These are phyloP conservation scores for Gracilaria gracilis DNA, from an alignment of 23 red algal species.

Conservation along the genomic window DNA sequence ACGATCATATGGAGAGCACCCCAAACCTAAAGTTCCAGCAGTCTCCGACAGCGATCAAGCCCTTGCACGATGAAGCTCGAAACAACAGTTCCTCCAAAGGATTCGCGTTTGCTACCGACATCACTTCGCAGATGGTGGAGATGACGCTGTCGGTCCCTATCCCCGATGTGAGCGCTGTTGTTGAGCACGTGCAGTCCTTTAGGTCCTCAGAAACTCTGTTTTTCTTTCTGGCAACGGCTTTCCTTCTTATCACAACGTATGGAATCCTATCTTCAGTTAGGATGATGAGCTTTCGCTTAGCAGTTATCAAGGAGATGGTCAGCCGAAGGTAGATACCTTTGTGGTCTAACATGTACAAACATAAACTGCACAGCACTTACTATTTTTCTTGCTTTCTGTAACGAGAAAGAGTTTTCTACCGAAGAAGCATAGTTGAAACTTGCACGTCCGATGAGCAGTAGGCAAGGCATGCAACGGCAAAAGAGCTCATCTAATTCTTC, in stretches of 20 bases:
- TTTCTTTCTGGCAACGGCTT: slow-evolving; percentile 9
- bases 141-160: slow-evolving; percentile 24
- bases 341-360: slow-evolving; percentile 23
- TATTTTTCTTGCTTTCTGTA: background rate
- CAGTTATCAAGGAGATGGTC: slow-evolving; percentile 26
- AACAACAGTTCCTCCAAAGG: background rate
- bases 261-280: slow-evolving; percentile 11
- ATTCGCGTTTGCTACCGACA: slow-evolving; percentile 4
- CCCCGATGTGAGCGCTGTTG: slow-evolving; percentile 10
- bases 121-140: slow-evolving; percentile 25
- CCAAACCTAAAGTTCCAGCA: background rate
- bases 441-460: too few species aligned
- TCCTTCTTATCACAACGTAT: slow-evolving; percentile 25
- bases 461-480: too few species aligned
- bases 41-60: background rate
- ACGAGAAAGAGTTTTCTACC: too few species aligned
- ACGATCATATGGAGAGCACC: background rate
- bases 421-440: too few species aligned
- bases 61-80: background rate
- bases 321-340: background rate
- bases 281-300: slow-evolving; percentile 36
- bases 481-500: background rate
- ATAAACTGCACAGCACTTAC: background rate
- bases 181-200: slow-evolving; percentile 8
- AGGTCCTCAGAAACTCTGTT: slow-evolving; percentile 2